Conservation (phyloP, 495 filamentous ascomycete genomes). For the Wilcoxina mikolae region DNA sequence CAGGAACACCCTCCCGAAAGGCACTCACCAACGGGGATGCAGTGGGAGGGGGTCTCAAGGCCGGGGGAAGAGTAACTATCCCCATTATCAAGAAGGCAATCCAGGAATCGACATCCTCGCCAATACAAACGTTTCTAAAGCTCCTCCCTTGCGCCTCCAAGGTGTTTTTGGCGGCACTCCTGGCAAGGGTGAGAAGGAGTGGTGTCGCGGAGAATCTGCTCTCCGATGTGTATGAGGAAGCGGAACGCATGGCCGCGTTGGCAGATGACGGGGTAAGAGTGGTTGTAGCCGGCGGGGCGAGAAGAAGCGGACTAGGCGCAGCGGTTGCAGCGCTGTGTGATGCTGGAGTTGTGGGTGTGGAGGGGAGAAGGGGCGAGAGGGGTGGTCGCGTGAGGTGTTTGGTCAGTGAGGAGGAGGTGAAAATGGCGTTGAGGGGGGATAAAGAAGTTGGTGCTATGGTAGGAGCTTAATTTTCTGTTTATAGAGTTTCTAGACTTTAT, state of each 20-base stretch:
- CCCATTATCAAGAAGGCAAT: constrained; percentile 87
- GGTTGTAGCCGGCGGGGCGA: constrained; percentile 30
- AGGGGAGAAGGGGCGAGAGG: constrained; percentile 61
- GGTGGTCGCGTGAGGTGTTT: constrained; percentile 73
- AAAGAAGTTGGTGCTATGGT: constrained; percentile 63
- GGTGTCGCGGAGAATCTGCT: constrained; percentile 76
- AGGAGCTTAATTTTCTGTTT: constrained; percentile 19
- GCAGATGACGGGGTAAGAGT: constrained; percentile 33
- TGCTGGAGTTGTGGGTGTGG: constrained; percentile 71
- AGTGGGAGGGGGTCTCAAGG: constrained; percentile 29
- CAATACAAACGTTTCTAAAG: constrained; percentile 75
- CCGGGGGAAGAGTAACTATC: constrained; percentile 60
- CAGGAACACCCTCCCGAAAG: constrained; percentile 19
- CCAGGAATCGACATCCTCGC: constrained; percentile 81
- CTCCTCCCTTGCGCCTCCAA: constrained; percentile 67
- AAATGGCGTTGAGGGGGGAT: constrained; percentile 75
- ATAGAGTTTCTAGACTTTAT: too few species aligned
- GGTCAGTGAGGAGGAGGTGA: constrained; percentile 80
- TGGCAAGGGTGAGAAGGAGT: constrained; percentile 62
- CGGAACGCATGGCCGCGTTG: constrained; percentile 54
- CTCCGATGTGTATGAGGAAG: constrained; percentile 85
- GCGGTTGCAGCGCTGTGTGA: constrained; percentile 73
- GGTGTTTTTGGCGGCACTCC: constrained; percentile 65
- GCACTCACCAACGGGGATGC: constrained; percentile 18
- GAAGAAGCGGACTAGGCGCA: constrained; percentile 51